These are phyloP conservation scores for Penicillium soppii DNA, from an alignment of 495 filamentous ascomycete genomes.

Conservation along the genomic window DNA sequence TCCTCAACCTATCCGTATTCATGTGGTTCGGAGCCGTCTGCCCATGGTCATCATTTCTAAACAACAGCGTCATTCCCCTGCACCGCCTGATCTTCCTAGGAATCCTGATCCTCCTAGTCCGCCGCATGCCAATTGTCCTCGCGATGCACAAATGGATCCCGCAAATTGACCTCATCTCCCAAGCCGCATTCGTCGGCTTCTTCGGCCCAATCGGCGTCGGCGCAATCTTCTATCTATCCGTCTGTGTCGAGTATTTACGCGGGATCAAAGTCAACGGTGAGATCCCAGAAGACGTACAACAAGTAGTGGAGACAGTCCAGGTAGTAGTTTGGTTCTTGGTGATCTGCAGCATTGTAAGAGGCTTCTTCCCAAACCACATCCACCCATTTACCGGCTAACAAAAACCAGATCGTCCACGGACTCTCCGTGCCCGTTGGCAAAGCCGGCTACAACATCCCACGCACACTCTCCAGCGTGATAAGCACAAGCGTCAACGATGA, in stretches of 20 bases:
- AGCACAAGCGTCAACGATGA: constrained; percentile 37
- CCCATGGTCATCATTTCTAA: constrained; percentile 70
- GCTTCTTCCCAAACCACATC: background rate
- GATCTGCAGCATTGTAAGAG: constrained; percentile 80
- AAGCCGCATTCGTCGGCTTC: constrained; percentile 85
- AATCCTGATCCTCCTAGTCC: constrained; percentile 75
- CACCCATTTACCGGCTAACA: constrained; percentile 7
- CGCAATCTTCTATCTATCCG: constrained; percentile 85
- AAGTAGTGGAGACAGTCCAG: constrained; percentile 60
- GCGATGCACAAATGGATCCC: constrained; percentile 72
- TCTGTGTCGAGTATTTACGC: constrained; percentile 66
- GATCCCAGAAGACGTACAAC: constrained; percentile 63
- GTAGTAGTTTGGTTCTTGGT: constrained; percentile 86
- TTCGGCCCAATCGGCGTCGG: constrained; percentile 95
- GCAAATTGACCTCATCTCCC: constrained; percentile 71
- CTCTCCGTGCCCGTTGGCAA: constrained; percentile 84
- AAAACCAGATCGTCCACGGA: constrained; percentile 73
- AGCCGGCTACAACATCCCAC: constrained; percentile 74
- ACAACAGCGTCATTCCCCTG: constrained; percentile 71
- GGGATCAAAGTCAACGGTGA: constrained; percentile 60
- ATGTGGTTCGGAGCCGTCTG: constrained; percentile 91
- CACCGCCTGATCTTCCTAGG: constrained; percentile 76
- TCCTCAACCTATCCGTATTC: constrained; percentile 83
- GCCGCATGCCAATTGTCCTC: constrained; percentile 76
- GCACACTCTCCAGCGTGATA: constrained; percentile 66